A percentile compares a stretch with the other conserved stretches of the same genome.
phyloP scores from a whole-genome alignment of 371 early-diverging fungal species.

The Syncephalastrum sp. region DNA sequence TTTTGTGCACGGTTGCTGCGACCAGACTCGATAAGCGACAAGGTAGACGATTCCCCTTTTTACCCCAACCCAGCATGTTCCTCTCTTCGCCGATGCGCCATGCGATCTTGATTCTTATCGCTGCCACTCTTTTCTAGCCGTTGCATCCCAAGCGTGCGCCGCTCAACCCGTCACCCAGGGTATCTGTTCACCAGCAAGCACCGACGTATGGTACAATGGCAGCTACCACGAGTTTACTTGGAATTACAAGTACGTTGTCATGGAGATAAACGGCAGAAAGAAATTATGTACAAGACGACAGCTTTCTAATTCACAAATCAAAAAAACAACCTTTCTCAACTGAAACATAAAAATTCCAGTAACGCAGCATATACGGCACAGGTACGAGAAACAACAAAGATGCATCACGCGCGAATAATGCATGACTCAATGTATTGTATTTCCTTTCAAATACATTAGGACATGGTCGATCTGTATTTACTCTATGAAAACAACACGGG shows the following conservation, averaged over 20 bases:
- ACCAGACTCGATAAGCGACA: conserved; percentile 10
- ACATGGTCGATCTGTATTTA: conserved; percentile 27
- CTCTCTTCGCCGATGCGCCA: neutral
- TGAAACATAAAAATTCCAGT: conserved; percentile 13
- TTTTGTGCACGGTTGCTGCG: neutral
- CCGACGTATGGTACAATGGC: conserved; percentile 36
- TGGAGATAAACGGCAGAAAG: neutral
- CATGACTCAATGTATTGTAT: too few species aligned
- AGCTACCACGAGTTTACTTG: conserved; percentile 42
- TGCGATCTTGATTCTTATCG: neutral
- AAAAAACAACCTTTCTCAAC: conserved; percentile 13
- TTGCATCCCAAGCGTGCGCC: conserved; percentile 35
- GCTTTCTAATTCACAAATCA: conserved; percentile 6
- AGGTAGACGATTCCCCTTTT: conserved; percentile 6
- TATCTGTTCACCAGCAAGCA: conserved; percentile 31
- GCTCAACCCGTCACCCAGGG: conserved; percentile 25
- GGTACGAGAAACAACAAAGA: too few species aligned
- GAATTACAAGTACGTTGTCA: conserved; percentile 41
- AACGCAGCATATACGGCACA: neutral
- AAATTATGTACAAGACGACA: neutral
- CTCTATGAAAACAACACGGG: conserved; percentile 21
- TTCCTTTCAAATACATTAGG: conserved; percentile 10
- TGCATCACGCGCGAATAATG: too few species aligned
- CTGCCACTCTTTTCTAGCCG: conserved; percentile 16
- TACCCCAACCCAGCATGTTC: neutral